Evolutionary conservation across 768 basidiomycete genomes (phyloP).

Genomic region (Hortiboletus flavorubellus): DNA sequence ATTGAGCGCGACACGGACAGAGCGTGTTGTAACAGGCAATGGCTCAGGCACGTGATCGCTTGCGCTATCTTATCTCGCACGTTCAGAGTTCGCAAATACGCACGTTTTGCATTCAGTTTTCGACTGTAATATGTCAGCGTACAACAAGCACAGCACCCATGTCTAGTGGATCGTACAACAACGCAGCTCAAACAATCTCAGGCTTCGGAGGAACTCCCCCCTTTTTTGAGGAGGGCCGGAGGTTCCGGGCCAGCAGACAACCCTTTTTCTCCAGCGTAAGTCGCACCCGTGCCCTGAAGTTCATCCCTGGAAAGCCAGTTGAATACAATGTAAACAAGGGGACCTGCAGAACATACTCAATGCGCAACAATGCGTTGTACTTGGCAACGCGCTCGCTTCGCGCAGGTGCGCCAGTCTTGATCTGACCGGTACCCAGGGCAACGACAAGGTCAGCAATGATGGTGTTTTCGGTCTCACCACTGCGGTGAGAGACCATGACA

Average conservation of each 20-base stretch:
- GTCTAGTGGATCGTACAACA: conserved; percentile 31
- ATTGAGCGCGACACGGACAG: conserved; percentile 1
- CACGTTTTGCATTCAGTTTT: conserved; percentile 15
- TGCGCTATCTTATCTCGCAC: conserved; percentile 24
- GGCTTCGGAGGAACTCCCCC: conserved; percentile 3
- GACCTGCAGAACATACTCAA: conserved; percentile 57
- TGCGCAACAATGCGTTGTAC: conserved; percentile 87
- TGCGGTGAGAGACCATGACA: conserved; percentile 99
- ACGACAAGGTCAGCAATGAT: conserved; percentile 95
- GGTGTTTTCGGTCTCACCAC: conserved; percentile 97
- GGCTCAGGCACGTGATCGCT: conserved; percentile 15
- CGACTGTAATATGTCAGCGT: conserved; percentile 23
- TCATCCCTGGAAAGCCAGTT: conserved; percentile 57
- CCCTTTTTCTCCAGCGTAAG: conserved; percentile 76
- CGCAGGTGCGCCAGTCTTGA: conserved; percentile 98
- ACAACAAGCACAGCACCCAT: conserved; percentile 21
- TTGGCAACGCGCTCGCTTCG: conserved; percentile 96
- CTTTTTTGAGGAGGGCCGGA: conserved; percentile 69
- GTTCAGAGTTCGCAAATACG: conserved; percentile 2
- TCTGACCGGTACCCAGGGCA: conserved; percentile 88
- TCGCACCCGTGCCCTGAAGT: conserved; percentile 56
- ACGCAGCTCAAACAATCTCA: not conserved
- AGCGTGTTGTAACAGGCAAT: conserved; percentile 13
- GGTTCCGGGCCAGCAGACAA: conserved; percentile 72
- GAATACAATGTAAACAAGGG: not conserved